phyloP scores from a whole-genome alignment of 1,284 basidiomycete genomes.

The Porogramme epimiltina region DNA sequence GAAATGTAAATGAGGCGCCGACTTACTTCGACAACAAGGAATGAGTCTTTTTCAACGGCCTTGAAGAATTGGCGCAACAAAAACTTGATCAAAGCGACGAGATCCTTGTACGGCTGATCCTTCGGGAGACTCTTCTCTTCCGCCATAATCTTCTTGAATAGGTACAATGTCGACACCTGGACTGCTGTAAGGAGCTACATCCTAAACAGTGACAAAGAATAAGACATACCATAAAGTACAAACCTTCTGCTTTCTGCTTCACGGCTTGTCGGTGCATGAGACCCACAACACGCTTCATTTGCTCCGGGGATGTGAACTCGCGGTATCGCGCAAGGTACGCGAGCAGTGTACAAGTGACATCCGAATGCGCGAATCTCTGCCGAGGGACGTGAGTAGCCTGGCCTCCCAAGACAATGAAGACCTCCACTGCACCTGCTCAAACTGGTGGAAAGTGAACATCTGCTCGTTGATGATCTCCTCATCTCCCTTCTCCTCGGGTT shows the following conservation, averaged over 20 bases:
- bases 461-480: constrained; percentile 78
- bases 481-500: constrained; percentile 49
- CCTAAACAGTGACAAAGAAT: too few species aligned
- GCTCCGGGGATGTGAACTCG: constrained; percentile 77
- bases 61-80: constrained; percentile 93
- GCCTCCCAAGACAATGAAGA: not conserved
- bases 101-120: constrained; percentile 80
- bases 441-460: constrained; percentile 86
- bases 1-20: too few species aligned
- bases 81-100: constrained; percentile 81
- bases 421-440: constrained; percentile 70
- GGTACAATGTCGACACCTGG: constrained; percentile 74
- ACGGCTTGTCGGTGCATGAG: constrained; percentile 89
- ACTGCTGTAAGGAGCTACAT: too few species aligned
- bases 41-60: constrained; percentile 75
- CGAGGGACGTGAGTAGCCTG: not conserved
- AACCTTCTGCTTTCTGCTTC: constrained; percentile 84
- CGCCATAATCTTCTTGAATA: constrained; percentile 83
- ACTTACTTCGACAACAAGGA: constrained; percentile 81
- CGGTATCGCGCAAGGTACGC: constrained; percentile 81
- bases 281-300: constrained; percentile 85
- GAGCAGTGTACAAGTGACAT: constrained; percentile 81
- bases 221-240: constrained; percentile 84
- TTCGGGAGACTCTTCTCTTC: constrained; percentile 77
- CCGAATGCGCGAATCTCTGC: constrained; percentile 83